These are phyloP conservation scores for Gastrodia elata DNA, from an alignment of 106 monocot genomes.

Conservation along the genomic window DNA sequence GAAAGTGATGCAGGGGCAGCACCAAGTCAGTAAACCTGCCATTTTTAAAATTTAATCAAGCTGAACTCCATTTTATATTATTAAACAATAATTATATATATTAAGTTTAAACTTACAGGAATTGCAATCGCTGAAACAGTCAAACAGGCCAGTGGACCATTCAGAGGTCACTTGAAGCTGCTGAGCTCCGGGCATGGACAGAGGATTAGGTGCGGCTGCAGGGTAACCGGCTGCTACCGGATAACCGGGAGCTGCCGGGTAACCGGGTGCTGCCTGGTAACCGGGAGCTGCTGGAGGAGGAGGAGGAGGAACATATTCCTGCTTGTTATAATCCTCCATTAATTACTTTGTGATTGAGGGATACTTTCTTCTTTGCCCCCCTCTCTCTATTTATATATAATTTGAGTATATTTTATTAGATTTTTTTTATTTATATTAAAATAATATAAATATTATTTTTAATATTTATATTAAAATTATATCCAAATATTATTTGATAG, in stretches of 20 bases:
- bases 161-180: background rate
- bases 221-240: background rate
- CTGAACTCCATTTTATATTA: background rate
- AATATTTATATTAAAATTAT: too few relatives aligned
- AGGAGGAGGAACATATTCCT: background rate
- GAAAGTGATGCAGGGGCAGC: constrained; percentile 12
- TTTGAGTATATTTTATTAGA: too few relatives aligned
- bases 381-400: too few relatives aligned
- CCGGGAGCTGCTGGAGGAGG: too few relatives aligned
- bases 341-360: too few relatives aligned
- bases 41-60: background rate
- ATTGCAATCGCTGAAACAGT: constrained; percentile 31
- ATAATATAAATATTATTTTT: too few relatives aligned
- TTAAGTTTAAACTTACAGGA: constrained; percentile 23
- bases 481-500: too few relatives aligned
- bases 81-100: background rate
- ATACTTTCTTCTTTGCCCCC: too few relatives aligned
- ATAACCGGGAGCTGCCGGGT: too few relatives aligned
- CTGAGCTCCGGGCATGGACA: background rate
- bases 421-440: too few relatives aligned
- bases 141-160: constrained; percentile 47
- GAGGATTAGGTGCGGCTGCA: background rate
- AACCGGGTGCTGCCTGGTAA: background rate
- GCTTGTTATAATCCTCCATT: constrained; percentile 4
- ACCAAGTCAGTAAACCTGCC: constrained; percentile 2